Base-by-base conservation (phyloP, 371 early-diverging fungal species). In the Chytridium lagenaria region DNA sequence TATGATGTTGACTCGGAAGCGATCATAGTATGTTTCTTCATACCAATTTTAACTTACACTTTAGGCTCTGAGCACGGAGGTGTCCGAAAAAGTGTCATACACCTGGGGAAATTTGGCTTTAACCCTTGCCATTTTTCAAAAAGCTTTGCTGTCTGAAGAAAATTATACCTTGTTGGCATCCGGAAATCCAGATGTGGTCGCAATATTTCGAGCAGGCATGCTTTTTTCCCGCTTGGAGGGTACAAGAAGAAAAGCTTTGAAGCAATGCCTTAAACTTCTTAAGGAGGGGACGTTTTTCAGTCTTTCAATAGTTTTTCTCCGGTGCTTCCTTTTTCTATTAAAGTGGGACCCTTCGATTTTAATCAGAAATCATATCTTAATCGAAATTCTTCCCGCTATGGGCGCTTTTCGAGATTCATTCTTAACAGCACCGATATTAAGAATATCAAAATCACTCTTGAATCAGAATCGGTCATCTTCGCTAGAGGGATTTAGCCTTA, bases 261-360 rank as follows among this genome's bases (percentile, higher is more conserved):
- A 44, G 12, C 44, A 44, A 12, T 19, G 7, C 44, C 12, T 7
- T 19, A 7, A 12, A 7, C 12, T 19, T 19, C 19, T 44, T 19
- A 19, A 44, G 19, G 19, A 44, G 55, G 26, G 55, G 23, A 5
- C 5, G 23, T 15, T 5, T 23, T 52, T 23, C n/a, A 5, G 23
- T 52, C 12, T 52, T 5, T 15, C 12, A 23, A 10, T 52, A 52
- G 55, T 26, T 26, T 52, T 26, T 52, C 55, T n/a, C 23, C 55
- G 55, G n/a, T 52, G 55, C 26, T 26, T 52, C 55, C 55, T 52
- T 5, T 52, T 52, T 52, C 23, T 52, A 26, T 26, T 52, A 26
- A 52, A 52, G 23, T 52, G 55, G 55, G 55, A 52, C 26, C 55
- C 55, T 5, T 52, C 55, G 5, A n/a, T 5, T n/a, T n/a, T 5